These are phyloP conservation scores for Botrytis hyacinthi DNA, from an alignment of 2,329 filamentous ascomycete genomes.

Conservation along the genomic window DNA sequence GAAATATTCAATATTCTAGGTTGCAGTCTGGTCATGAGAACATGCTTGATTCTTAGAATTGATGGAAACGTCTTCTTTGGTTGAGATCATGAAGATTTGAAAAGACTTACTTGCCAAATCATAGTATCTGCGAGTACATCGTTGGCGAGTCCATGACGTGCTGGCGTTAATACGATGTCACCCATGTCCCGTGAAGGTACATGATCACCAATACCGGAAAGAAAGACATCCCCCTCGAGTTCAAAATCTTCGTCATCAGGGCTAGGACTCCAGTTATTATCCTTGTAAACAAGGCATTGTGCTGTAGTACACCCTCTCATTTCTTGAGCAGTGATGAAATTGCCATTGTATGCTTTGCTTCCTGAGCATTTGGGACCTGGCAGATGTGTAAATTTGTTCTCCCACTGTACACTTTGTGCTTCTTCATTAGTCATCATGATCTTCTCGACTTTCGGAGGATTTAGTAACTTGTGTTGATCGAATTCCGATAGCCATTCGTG, in stretches of 20 bases:
- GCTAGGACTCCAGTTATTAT: not conserved
- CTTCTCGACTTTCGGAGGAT: not conserved
- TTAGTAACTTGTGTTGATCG: not conserved
- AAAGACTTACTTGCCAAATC: not conserved
- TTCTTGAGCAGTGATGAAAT: not conserved
- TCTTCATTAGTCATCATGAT: not conserved
- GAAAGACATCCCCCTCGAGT: not conserved
- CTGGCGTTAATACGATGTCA: not conserved
- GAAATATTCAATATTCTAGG: not conserved
- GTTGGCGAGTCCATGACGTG: not conserved
- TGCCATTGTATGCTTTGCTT: not conserved
- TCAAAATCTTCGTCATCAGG: not conserved
- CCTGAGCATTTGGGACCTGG: not conserved
- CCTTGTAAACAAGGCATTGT: not conserved
- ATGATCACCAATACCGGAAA: not conserved
- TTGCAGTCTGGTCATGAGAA: not conserved
- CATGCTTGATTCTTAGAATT: not conserved
- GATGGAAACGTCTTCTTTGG: not conserved
- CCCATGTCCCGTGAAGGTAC: not conserved
- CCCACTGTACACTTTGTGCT: not conserved
- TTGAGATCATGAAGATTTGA: not conserved
- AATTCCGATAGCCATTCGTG: not conserved
- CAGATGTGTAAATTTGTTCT: not conserved
- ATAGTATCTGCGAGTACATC: not conserved
- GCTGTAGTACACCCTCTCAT: not conserved